Base-by-base conservation (phyloP, 2,329 filamentous ascomycete genomes). In the Penicillium occitanis region DNA sequence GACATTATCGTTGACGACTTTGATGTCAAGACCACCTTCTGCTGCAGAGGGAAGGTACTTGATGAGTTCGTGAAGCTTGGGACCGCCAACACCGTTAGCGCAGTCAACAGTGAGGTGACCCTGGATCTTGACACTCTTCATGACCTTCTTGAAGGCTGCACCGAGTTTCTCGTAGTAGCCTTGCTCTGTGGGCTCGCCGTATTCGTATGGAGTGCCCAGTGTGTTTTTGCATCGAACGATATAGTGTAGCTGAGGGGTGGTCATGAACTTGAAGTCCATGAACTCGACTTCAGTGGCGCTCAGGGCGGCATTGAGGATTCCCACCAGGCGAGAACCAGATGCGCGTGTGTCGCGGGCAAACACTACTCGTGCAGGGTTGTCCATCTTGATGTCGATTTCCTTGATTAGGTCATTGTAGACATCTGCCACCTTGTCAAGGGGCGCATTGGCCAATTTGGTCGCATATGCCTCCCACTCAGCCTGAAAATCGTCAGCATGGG, bases 241-340 rank as follows among this genome's bases (percentile, higher is more conserved):
- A 80, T 99, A 99, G 83, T 99, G 95, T 66, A 99, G 86, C 81
- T 98, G 95, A n/a, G 95, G 95, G 3, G 95, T 99, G 13, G 95
- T 98, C 74, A 97, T 84, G 76, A 93, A 89, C 80, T 94, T 95
- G 82, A 89, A 94, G 83, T 98, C 94, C 74, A 88, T 88, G 75
- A 87, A 90, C 68, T 92, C 87, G 64, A 90, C 88, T 65, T 87
- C 86, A 57, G 90, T 90, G 61, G 91, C 91, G 68, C 90, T 88
- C 69, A 98, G 84, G 19, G 92, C 92, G 74, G 92, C 90, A 67
- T 89, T 86, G 60, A 98, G 86, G 67, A 93, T 91, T 46, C 86
- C 84, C 35, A 93, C 91, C 30, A 99, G 88, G 66, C 87, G 89
- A 71, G 92, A 91, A 62, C 95, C 95, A 7, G 94, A 98, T 63